Evolutionary conservation across 2,329 filamentous ascomycete species (phyloP).

Genomic region (Exophiala sp.): DNA sequence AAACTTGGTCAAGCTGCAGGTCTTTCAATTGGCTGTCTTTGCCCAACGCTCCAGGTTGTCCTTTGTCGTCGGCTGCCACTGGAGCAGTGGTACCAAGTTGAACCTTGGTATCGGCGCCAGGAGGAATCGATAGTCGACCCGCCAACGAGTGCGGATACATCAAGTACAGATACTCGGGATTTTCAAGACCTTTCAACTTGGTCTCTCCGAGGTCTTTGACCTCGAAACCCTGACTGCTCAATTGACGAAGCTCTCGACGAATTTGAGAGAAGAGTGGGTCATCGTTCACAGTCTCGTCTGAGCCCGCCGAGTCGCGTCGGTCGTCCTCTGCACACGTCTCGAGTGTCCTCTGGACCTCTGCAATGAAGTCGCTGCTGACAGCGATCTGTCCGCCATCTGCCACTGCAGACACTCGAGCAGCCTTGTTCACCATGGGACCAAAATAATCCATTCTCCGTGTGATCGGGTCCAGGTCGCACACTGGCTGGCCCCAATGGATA

Average conservation of each 20-base stretch:
- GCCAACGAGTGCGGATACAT: constrained; percentile 88
- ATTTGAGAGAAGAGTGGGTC: constrained; percentile 73
- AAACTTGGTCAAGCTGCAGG: constrained; percentile 80
- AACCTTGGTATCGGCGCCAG: constrained; percentile 25
- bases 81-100: constrained; percentile 40
- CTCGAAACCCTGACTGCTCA: constrained; percentile 90
- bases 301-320: constrained; percentile 62
- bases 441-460: constrained; percentile 99
- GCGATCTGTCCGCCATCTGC: constrained; percentile 97
- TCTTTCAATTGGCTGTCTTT: constrained; percentile 61
- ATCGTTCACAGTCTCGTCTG: constrained; percentile 72
- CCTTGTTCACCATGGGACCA: constrained; percentile 97
- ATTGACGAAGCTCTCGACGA: constrained; percentile 77
- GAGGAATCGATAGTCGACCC: constrained; percentile 55
- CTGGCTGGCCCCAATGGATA: constrained; percentile 89
- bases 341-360: constrained; percentile 86
- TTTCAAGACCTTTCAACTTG: constrained; percentile 94
- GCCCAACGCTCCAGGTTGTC: constrained; percentile 59
- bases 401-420: constrained; percentile 86
- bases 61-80: constrained; percentile 23
- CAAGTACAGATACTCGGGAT: constrained; percentile 91
- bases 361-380: constrained; percentile 94
- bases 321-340: constrained; percentile 87
- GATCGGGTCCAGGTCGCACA: constrained; percentile 92
- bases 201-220: constrained; percentile 94